phyloP scores from a whole-genome alignment of 169 alveolate species.

The Babesia microti region DNA sequence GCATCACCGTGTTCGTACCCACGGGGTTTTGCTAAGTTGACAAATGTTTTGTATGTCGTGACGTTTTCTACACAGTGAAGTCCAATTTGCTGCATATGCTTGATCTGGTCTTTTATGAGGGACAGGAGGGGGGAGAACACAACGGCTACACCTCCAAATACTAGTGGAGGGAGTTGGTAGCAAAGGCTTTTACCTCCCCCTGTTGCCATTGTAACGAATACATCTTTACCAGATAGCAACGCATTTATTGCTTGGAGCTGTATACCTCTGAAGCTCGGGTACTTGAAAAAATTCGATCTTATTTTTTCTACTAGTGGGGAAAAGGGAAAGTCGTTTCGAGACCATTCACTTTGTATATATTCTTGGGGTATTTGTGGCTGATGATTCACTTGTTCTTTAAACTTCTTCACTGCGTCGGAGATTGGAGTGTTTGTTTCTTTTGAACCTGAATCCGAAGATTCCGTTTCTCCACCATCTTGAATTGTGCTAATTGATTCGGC shows the following conservation, averaged over 20 bases:
- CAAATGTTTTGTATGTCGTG: constrained; percentile 27
- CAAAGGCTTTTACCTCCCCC: constrained; percentile 94
- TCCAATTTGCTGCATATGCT: constrained; percentile 67
- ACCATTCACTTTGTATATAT: too few relatives aligned
- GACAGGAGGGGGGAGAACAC: constrained; percentile 91
- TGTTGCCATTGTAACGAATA: constrained; percentile 87
- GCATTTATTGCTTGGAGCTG: constrained; percentile 85
- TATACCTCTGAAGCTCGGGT: constrained; percentile 63
- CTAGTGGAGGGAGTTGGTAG: constrained; percentile 84
- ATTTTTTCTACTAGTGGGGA: constrained; percentile 10
- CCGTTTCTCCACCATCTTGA: too few relatives aligned
- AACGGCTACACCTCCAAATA: constrained; percentile 78
- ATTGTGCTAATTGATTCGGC: too few relatives aligned
- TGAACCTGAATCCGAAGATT: too few relatives aligned
- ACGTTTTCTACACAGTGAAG: constrained; percentile 57
- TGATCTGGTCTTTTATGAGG: constrained; percentile 85
- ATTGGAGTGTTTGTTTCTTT: too few relatives aligned
- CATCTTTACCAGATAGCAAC: constrained; percentile 70
- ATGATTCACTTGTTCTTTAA: too few relatives aligned
- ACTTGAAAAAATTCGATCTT: constrained; percentile 29
- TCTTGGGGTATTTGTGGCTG: too few relatives aligned
- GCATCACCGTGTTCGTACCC: constrained; percentile 11
- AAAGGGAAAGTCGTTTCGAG: too few relatives aligned
- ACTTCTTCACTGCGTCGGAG: too few relatives aligned
- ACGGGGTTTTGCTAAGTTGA: constrained; percentile 20